These are phyloP conservation scores for Metschnikowia hibisci DNA, from an alignment of 805 yeast species.

Conservation along the genomic window DNA sequence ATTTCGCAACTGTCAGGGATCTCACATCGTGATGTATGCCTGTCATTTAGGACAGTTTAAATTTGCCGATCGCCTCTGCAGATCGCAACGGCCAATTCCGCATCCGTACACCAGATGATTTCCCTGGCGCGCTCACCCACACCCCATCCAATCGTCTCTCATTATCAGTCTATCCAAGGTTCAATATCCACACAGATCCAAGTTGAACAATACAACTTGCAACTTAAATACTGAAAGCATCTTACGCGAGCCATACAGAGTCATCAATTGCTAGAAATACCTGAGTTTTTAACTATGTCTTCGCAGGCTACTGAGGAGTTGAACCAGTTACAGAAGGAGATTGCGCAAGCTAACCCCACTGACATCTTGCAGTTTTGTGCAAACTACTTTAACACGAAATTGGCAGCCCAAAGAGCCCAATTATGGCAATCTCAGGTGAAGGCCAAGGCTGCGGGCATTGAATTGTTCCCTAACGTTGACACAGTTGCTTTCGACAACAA, in stretches of 20 bases:
- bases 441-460: constrained; percentile 50
- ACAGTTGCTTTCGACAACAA: constrained; percentile 30
- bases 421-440: constrained; percentile 48
- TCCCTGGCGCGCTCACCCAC: constrained; percentile 9
- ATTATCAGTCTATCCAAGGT: background rate
- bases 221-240: background rate
- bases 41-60: too few relatives aligned
- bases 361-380: constrained; percentile 76
- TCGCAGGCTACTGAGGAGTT: constrained; percentile 45
- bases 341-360: constrained; percentile 49
- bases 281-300: constrained; percentile 7
- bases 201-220: background rate
- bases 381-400: constrained; percentile 59
- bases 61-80: too few relatives aligned
- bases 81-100: constrained; percentile 1
- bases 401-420: constrained; percentile 55
- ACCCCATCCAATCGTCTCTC: constrained; percentile 1
- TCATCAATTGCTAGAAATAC: background rate
- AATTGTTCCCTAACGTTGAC: constrained; percentile 40
- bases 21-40: too few relatives aligned
- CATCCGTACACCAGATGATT: constrained; percentile 7
- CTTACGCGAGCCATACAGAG: background rate
- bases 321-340: constrained; percentile 58
- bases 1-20: too few relatives aligned
- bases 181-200: background rate